Evolutionary conservation across 108 stramenopile genomes (phyloP), one percentile per base, ranked within the genome.

Genomic region (Cyclostephanos invisitatus): DNA sequence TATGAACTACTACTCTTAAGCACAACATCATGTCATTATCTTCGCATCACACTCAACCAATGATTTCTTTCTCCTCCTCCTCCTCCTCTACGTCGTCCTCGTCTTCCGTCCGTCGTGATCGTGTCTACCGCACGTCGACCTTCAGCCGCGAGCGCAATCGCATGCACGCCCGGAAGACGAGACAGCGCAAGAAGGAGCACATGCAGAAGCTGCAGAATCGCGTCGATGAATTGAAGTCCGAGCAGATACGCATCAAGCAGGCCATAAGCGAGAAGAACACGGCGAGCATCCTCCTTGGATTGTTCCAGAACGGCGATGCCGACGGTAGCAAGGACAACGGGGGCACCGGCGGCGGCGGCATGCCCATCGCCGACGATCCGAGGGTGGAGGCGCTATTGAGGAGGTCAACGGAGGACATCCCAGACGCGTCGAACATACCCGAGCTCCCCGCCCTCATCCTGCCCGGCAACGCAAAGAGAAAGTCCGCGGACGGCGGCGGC

Each of bases 261-360:
- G 78, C 69, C 44, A 93, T 97, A 67, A 89, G 88, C 62, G 96
- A 97, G 70, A 89, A 95, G 67, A 89, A 87, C 56, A 97, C 94
- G 7, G 94, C 94, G 5, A 93, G 74, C 64, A 93, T 96, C 32
- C 81, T 96, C 2, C 86, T 95, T 22, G 89, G 85, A 0, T 68
- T 90, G 28, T 85, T 82, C 67, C 68, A 83, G 38, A 83, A 73
- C 25, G 75, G 54, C 27, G 66, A 61, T 20, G n/a, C n/a, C n/a
- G 65, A 61, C 32, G 77, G 35, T 0, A 63, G 25, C 20, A 71
- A 72, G 11, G 44, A 36, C 47, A 66, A 22, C 11, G 62, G 47
- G 14, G 35, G 32, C 2, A 3, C 2, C 44, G 40, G 8, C 40
- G 40, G 8, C 63, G 25, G 44, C 56, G n/a, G n/a, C n/a, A n/a